These are phyloP conservation scores for Mycena albidolilacea DNA, from an alignment of 768 basidiomycete species.

Conservation along the genomic window DNA sequence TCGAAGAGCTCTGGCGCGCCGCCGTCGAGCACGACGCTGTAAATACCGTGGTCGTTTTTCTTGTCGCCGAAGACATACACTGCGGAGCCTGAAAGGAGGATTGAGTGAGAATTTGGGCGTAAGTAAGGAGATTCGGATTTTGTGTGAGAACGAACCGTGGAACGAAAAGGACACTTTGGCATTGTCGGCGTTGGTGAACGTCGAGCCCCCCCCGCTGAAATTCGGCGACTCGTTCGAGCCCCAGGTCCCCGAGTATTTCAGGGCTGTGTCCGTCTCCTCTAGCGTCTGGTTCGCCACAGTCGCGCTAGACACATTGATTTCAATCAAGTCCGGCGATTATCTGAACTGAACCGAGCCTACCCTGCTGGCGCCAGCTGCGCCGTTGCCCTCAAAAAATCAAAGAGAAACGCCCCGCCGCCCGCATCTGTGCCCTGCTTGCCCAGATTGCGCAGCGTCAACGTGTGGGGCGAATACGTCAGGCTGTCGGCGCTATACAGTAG, in stretches of 20 bases:
- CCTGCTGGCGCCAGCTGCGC: constrained; percentile 62
- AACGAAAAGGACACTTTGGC: constrained; percentile 59
- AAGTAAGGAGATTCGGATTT: not conserved
- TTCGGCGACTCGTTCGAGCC: constrained; percentile 57
- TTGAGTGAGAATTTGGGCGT: not conserved
- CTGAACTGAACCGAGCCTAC: constrained; percentile 40
- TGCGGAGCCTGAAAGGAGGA: constrained; percentile 52
- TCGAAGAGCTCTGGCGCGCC: constrained; percentile 50
- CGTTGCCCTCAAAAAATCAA: constrained; percentile 59
- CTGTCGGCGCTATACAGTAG: constrained; percentile 53
- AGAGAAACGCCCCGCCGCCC: constrained; percentile 55
- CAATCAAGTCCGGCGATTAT: not conserved
- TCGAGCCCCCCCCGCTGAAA: constrained; percentile 62
- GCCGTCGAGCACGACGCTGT: constrained; percentile 57
- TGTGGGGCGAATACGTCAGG: constrained; percentile 57
- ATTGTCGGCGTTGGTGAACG: constrained; percentile 58
- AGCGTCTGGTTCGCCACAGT: constrained; percentile 57
- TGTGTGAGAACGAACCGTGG: constrained; percentile 48
- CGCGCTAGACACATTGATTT: constrained; percentile 47
- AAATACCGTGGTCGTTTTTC: constrained; percentile 64
- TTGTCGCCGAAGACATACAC: constrained; percentile 65
- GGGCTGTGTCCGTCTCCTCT: constrained; percentile 55
- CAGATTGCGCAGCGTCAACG: constrained; percentile 57
- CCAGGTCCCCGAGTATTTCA: constrained; percentile 60
- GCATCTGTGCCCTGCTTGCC: constrained; percentile 53